Conservation (phyloP, 2,329 filamentous ascomycete genomes). For the Furcasterigmium furcatum region DNA sequence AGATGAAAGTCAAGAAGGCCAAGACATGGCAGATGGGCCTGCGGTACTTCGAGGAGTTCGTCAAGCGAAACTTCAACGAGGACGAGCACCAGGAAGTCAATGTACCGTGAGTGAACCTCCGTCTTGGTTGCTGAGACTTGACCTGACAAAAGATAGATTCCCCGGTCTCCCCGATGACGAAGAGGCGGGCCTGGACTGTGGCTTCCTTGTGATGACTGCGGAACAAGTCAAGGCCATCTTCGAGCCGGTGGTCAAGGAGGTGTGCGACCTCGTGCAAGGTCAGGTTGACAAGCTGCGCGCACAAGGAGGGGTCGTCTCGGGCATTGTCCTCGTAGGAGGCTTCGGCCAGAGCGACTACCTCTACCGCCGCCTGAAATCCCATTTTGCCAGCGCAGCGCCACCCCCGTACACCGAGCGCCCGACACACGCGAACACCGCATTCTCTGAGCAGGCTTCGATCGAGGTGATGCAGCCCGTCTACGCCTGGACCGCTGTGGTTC, state of each 20-base stretch:
- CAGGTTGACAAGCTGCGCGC: conserved; percentile 52
- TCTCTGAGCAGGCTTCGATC: conserved; percentile 42
- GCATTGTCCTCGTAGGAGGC: conserved; percentile 79
- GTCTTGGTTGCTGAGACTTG: neutral
- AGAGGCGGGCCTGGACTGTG: conserved; percentile 69
- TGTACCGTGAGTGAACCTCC: conserved; percentile 53
- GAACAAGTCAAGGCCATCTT: conserved; percentile 71
- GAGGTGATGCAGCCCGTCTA: conserved; percentile 82
- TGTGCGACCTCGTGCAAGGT: conserved; percentile 64
- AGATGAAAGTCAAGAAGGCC: conserved; percentile 74
- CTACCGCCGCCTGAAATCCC: conserved; percentile 65
- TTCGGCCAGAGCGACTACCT: conserved; percentile 79
- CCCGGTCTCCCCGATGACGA: conserved; percentile 75
- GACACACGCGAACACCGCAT: neutral
- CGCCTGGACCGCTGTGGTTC: conserved; percentile 77
- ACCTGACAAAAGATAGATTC: conserved; percentile 43
- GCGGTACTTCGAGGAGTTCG: conserved; percentile 79
- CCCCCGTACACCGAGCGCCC: conserved; percentile 67
- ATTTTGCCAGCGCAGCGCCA: conserved; percentile 59
- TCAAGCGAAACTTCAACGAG: conserved; percentile 80
- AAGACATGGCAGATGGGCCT: conserved; percentile 80
- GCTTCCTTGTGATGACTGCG: conserved; percentile 70
- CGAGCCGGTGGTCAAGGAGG: conserved; percentile 69
- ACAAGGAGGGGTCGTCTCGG: conserved; percentile 61
- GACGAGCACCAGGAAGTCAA: conserved; percentile 76